A percentile compares a stretch with the other conserved stretches of the same genome.
phyloP scores from a whole-genome alignment of 106 monocot genomes.

The Dioscorea dumetorum region DNA sequence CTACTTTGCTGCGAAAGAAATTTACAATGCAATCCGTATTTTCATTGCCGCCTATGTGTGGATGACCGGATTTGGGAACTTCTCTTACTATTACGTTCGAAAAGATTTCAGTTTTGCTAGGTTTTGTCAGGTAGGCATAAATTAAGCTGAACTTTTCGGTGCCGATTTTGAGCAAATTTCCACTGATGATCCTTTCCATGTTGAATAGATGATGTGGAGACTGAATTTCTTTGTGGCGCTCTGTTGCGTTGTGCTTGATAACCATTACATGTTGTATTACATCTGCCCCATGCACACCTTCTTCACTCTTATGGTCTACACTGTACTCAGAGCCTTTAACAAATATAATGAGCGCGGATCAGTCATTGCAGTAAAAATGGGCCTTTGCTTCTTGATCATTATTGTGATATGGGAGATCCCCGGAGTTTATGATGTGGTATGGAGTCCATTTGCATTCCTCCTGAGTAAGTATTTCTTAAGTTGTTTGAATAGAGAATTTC shows the following conservation, averaged over 20 bases:
- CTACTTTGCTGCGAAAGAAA: slow-evolving; percentile 44
- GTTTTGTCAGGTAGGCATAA: slow-evolving; percentile 44
- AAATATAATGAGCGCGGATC: slow-evolving; percentile 38
- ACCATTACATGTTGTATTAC: slow-evolving; percentile 53
- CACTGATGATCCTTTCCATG: neutral
- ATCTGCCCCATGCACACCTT: slow-evolving; percentile 65
- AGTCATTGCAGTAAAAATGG: slow-evolving; percentile 35
- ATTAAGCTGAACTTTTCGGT: neutral
- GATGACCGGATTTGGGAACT: slow-evolving; percentile 67
- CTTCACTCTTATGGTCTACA: slow-evolving; percentile 53
- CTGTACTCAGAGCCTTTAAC: slow-evolving; percentile 30
- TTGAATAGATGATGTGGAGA: slow-evolving; percentile 60
- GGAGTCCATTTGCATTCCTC: slow-evolving; percentile 44
- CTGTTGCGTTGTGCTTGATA: slow-evolving; percentile 46
- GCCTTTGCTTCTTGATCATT: slow-evolving; percentile 33
- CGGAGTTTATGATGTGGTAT: slow-evolving; percentile 38
- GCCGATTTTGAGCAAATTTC: too few species aligned
- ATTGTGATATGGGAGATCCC: slow-evolving; percentile 48
- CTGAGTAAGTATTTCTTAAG: slow-evolving; percentile 23
- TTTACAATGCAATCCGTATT: slow-evolving; percentile 54
- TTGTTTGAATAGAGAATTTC: neutral
- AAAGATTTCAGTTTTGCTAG: slow-evolving; percentile 51
- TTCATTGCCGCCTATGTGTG: slow-evolving; percentile 44
- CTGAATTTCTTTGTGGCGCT: slow-evolving; percentile 49
- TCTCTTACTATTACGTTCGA: slow-evolving; percentile 46